Conservation (phyloP, 331 rosid genomes). For the Phaseolus coccineus region DNA sequence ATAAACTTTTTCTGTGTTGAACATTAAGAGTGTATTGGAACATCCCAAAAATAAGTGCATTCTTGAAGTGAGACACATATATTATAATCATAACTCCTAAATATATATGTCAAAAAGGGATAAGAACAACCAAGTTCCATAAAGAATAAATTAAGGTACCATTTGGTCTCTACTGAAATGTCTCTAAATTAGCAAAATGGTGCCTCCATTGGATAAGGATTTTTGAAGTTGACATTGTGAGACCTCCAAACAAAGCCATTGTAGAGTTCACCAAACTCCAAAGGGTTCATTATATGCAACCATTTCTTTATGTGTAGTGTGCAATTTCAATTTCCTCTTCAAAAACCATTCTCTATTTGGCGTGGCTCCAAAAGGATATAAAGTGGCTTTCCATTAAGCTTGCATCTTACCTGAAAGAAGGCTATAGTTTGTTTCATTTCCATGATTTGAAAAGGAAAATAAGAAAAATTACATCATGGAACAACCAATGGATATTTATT, state of each 20-base stretch:
- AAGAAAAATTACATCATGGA: background rate
- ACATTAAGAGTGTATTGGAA: no score
- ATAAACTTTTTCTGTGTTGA: no score
- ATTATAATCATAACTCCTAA: no score
- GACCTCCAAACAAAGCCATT: background rate
- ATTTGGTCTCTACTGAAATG: background rate
- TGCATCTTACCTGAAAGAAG: conserved; percentile 65
- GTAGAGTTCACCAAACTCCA: background rate
- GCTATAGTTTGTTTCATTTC: conserved; percentile 11
- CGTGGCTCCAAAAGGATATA: conserved; percentile 85
- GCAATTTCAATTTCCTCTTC: conserved; percentile 42
- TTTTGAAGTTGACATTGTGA: conserved; percentile 1
- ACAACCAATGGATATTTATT: background rate
- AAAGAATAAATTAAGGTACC: no score
- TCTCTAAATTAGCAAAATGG: conserved; percentile 1
- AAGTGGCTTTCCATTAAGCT: conserved; percentile 77
- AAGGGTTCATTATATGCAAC: background rate
- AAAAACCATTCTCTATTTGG: conserved; percentile 50
- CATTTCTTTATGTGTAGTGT: background rate
- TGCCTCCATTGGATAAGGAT: background rate
- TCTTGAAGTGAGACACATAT: no score
- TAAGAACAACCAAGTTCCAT: no score
- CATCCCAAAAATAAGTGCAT: no score
- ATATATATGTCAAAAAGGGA: no score
- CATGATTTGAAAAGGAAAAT: background rate